Conservation (phyloP, 495 filamentous ascomycete species). For the Penicillium longicatenatum region DNA sequence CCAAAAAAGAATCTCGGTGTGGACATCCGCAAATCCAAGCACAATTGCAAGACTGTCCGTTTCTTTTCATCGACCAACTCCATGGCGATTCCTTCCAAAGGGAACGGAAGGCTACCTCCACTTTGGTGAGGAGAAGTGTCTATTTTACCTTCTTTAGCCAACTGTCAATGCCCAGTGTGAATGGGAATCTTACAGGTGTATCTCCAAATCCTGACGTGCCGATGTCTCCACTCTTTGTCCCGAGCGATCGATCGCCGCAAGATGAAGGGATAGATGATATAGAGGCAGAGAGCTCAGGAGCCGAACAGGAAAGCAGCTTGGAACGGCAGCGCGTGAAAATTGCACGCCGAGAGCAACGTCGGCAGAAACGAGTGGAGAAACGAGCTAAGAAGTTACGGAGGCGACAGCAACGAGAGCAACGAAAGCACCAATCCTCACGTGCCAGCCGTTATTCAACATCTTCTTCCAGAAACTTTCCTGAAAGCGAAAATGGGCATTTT, state of each 20-base stretch:
- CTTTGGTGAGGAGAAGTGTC: slow-evolving; percentile 1
- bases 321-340: no score
- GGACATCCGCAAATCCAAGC: slow-evolving; percentile 11
- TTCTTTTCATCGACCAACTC: slow-evolving; percentile 19
- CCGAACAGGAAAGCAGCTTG: no score
- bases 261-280: neutral
- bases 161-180: neutral
- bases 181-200: neutral
- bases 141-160: slow-evolving; percentile 5
- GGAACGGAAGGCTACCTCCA: neutral
- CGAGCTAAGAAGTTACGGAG: neutral
- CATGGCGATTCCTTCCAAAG: slow-evolving; percentile 1
- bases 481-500: no score
- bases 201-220: neutral
- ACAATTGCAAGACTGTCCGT: slow-evolving; percentile 12
- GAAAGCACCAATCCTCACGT: neutral
- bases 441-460: no score
- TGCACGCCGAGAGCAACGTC: neutral
- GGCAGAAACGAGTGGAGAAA: neutral
- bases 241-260: neutral
- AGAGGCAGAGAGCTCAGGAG: no score
- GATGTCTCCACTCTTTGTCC: slow-evolving; percentile 3
- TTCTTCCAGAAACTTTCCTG: no score
- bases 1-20: slow-evolving; percentile 13
- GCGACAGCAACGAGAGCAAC: neutral